Percentiles rank a stretch among this genome's conserved stretches.
Conservation (phyloP, 495 filamentous ascomycete species). For the Penicillium riverlandense region DNA sequence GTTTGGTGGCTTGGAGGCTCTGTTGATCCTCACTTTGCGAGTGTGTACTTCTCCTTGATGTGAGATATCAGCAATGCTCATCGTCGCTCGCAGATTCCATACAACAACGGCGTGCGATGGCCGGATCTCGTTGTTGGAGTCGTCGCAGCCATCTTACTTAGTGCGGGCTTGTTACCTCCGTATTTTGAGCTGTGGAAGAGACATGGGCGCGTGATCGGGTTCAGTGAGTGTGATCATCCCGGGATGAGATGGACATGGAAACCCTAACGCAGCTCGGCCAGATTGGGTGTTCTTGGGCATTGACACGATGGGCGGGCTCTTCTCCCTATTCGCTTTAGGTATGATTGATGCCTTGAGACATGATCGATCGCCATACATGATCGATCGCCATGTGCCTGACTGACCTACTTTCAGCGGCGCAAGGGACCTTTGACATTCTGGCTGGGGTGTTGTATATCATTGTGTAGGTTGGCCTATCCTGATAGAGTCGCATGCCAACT, state of each 20-base stretch:
- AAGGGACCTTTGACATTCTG: conserved; percentile 62
- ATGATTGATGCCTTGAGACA: conserved; percentile 4
- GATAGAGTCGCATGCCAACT: background rate
- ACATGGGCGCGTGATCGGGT: conserved; percentile 60
- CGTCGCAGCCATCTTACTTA: conserved; percentile 52
- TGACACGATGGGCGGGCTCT: conserved; percentile 66
- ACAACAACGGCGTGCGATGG: conserved; percentile 46
- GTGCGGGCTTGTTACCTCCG: conserved; percentile 57
- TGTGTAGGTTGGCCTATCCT: conserved; percentile 37
- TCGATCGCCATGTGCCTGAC: background rate
- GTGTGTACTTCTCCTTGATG: conserved; percentile 25
- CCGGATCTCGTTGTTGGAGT: conserved; percentile 55
- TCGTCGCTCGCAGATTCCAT: conserved; percentile 33
- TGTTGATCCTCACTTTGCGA: conserved; percentile 56
- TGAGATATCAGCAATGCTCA: conserved; percentile 1
- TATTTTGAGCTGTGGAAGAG: conserved; percentile 70
- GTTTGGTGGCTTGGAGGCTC: conserved; percentile 53
- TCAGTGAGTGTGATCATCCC: conserved; percentile 41
- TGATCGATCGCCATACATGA: background rate
- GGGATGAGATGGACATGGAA: background rate
- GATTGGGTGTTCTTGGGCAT: conserved; percentile 60
- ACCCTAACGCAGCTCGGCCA: conserved; percentile 3
- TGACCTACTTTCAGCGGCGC: conserved; percentile 42
- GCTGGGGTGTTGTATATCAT: conserved; percentile 65
- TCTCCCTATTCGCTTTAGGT: conserved; percentile 68